These are phyloP conservation scores for Aspergillus melleus DNA, from an alignment of 2,329 filamentous ascomycete species.

Conservation along the genomic window DNA sequence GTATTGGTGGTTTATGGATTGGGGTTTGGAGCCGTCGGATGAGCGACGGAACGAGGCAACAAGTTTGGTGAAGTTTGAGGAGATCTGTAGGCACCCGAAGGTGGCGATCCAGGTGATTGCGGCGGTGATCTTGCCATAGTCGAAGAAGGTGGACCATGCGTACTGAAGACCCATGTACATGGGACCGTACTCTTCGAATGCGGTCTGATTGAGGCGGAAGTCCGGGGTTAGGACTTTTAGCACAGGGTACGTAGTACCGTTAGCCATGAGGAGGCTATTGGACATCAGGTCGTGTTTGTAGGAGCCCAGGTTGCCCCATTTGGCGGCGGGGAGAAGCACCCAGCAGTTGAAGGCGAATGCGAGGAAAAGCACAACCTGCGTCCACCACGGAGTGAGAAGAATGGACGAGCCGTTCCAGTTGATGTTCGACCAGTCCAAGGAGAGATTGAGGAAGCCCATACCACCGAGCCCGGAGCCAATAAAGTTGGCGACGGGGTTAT, in stretches of 20 bases:
- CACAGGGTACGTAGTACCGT: conserved; percentile 50
- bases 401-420: conserved; percentile 51
- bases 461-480: conserved; percentile 62
- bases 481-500: conserved; percentile 60
- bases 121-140: conserved; percentile 60
- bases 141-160: conserved; percentile 61
- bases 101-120: conserved; percentile 60
- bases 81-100: conserved; percentile 55
- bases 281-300: conserved; percentile 60
- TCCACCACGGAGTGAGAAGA: conserved; percentile 59
- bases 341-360: conserved; percentile 60
- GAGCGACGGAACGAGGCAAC: conserved; percentile 35
- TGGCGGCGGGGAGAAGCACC: conserved; percentile 59
- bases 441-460: conserved; percentile 62
- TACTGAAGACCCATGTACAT: conserved; percentile 60
- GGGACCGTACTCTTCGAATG: conserved; percentile 50
- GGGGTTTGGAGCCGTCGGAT: conserved; percentile 26
- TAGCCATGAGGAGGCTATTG: conserved; percentile 54
- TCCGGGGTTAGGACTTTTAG: conserved; percentile 44
- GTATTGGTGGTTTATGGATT: conserved; percentile 56
- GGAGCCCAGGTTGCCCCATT: conserved; percentile 56
- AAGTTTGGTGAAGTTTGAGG: conserved; percentile 47
- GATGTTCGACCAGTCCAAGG: conserved; percentile 62
- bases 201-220: conserved; percentile 52
- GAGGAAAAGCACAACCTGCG: conserved; percentile 58